These are phyloP conservation scores for Aspergillus awamori DNA, from an alignment of 2,329 filamentous ascomycete genomes.

Conservation along the genomic window DNA sequence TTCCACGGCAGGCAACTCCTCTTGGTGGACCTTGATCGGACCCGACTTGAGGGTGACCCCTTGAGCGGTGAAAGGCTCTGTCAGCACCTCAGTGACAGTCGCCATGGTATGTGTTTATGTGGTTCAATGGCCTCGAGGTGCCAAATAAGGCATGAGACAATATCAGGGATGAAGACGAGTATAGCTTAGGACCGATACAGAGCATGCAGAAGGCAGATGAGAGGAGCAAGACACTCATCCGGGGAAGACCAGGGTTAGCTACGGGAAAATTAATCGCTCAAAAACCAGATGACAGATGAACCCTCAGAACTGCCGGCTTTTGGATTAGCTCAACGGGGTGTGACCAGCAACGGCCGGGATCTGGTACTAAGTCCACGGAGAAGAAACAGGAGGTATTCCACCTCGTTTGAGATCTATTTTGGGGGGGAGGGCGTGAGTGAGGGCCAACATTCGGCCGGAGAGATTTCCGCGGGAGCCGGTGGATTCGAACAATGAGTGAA, in stretches of 20 bases:
- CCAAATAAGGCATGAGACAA: background rate
- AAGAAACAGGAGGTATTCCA: background rate
- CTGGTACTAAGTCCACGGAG: slow-evolving; percentile 3
- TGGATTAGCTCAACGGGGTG: slow-evolving; percentile 5
- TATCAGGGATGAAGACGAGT: background rate
- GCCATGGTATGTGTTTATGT: slow-evolving; percentile 23
- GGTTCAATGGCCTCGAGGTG: background rate
- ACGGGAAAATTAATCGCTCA: background rate
- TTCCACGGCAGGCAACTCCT: slow-evolving; percentile 27
- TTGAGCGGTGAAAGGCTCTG: slow-evolving; percentile 19
- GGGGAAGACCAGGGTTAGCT: background rate
- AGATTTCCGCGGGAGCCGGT: slow-evolving; percentile 11
- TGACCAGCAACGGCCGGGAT: slow-evolving; percentile 1
- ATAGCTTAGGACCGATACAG: background rate
- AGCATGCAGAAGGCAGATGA: background rate
- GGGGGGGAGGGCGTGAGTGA: background rate
- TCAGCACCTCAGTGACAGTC: slow-evolving; percentile 29
- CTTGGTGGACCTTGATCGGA: slow-evolving; percentile 31
- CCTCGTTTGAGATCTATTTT: background rate
- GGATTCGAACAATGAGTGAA: background rate
- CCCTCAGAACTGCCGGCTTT: background rate
- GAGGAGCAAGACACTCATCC: background rate
- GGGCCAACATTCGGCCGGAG: background rate
- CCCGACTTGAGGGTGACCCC: slow-evolving; percentile 23
- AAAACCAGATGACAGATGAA: background rate